Conservation (phyloP, 208 protist genomes). For the Leishmania arabica region DNA sequence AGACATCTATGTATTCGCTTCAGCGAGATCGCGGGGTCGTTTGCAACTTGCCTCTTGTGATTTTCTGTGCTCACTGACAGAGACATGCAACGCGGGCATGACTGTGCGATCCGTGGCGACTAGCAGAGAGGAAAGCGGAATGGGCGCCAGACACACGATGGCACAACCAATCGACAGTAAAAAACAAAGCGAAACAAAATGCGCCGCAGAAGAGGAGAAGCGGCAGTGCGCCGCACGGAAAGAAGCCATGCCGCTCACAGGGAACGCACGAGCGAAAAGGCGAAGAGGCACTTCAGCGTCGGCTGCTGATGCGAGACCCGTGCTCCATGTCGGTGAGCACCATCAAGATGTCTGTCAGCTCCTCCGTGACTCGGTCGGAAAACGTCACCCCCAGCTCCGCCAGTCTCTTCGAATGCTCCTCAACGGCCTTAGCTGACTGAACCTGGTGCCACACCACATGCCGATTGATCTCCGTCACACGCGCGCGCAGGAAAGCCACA, state of each 20-base stretch:
- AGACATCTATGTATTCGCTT: not conserved
- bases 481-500: slow-evolving; percentile 29
- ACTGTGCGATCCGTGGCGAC: not conserved
- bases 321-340: slow-evolving; percentile 50
- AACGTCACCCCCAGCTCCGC: slow-evolving; percentile 39
- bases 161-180: not conserved
- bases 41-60: not conserved
- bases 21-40: not conserved
- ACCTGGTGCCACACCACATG: slow-evolving; percentile 57
- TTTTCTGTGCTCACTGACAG: not conserved
- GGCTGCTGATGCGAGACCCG: slow-evolving; percentile 12
- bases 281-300: not conserved
- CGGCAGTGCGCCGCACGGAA: too few relatives aligned
- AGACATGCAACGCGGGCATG: not conserved
- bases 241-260: not conserved
- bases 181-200: not conserved
- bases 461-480: slow-evolving; percentile 49
- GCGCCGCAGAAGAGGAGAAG: not conserved
- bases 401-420: slow-evolving; percentile 37
- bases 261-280: not conserved
- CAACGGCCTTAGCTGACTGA: slow-evolving; percentile 31
- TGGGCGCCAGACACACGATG: not conserved
- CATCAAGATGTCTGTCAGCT: slow-evolving; percentile 62
- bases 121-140: slow-evolving; percentile 1
- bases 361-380: slow-evolving; percentile 38